These are phyloP conservation scores for Hymenoscyphus salicellus DNA, from an alignment of 2,329 filamentous ascomycete species.

Conservation along the genomic window DNA sequence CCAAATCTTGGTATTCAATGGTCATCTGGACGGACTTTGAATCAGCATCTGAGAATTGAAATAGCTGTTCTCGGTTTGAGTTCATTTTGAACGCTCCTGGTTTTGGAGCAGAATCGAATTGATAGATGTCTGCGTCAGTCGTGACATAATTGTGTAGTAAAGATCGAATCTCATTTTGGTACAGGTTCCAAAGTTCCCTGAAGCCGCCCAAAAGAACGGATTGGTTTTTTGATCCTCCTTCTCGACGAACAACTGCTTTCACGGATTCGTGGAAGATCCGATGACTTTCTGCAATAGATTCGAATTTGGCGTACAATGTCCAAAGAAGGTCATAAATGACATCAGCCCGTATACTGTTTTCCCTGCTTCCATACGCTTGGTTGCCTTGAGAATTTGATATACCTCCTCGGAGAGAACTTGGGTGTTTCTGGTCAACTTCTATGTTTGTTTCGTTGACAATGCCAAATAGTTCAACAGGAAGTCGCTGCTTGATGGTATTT, in stretches of 20 bases:
- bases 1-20: slow-evolving; percentile 82
- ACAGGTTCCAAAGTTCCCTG: slow-evolving; percentile 95
- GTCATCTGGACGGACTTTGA: slow-evolving; percentile 74
- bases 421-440: slow-evolving; percentile 89
- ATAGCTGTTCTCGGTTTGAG: slow-evolving; percentile 54
- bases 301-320: slow-evolving; percentile 93
- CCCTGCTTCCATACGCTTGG: slow-evolving; percentile 62
- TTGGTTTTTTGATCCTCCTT: slow-evolving; percentile 59
- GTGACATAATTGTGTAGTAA: slow-evolving; percentile 94
- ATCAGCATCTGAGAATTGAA: slow-evolving; percentile 83
- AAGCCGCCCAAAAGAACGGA: slow-evolving; percentile 77
- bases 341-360: slow-evolving; percentile 74
- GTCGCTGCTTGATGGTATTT: slow-evolving; percentile 84
- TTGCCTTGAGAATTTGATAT: slow-evolving; percentile 51
- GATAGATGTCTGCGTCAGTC: slow-evolving; percentile 76
- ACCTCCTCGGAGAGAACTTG: slow-evolving; percentile 66
- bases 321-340: slow-evolving; percentile 89
- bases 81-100: slow-evolving; percentile 36
- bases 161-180: slow-evolving; percentile 95
- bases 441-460: slow-evolving; percentile 94
- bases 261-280: slow-evolving; percentile 91
- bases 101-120: slow-evolving; percentile 63
- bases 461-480: slow-evolving; percentile 89
- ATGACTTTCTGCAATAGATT: slow-evolving; percentile 93
- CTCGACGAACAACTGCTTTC: slow-evolving; percentile 77